A percentile compares a stretch with the other conserved stretches of the same genome.
phyloP scores from a whole-genome alignment of 2,329 filamentous ascomycete genomes.

The Lasiodiplodia theobromae region DNA sequence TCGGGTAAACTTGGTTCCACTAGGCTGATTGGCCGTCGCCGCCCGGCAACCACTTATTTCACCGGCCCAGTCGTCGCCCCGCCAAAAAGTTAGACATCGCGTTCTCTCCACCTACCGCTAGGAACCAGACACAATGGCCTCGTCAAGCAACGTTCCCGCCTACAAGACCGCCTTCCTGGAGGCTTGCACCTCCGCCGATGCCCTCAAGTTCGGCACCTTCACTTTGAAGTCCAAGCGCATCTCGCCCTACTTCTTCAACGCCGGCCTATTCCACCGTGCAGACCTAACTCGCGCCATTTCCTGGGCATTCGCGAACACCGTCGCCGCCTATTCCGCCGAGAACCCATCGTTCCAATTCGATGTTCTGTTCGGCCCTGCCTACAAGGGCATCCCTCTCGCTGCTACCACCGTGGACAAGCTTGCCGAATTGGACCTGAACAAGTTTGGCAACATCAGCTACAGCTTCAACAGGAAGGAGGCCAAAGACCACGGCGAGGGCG shows the following conservation, averaged over 20 bases:
- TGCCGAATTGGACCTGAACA: constrained; percentile 68
- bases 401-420: constrained; percentile 79
- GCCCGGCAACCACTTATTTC: constrained; percentile 7
- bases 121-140: constrained; percentile 22
- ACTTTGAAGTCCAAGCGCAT: constrained; percentile 89
- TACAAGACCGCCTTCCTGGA: constrained; percentile 74
- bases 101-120: neutral
- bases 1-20: constrained; percentile 28
- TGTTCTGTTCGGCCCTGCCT: constrained; percentile 90
- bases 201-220: constrained; percentile 83
- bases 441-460: constrained; percentile 77
- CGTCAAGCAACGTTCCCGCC: constrained; percentile 36
- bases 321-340: constrained; percentile 54
- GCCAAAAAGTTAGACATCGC: constrained; percentile 23
- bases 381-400: constrained; percentile 96
- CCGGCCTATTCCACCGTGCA: constrained; percentile 85
- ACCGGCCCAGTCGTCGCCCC: neutral
- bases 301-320: constrained; percentile 76
- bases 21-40: neutral
- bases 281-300: constrained; percentile 79
- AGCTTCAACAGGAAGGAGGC: constrained; percentile 95
- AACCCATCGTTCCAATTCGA: constrained; percentile 69
- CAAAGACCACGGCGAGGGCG: constrained; percentile 95
- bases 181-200: constrained; percentile 69
- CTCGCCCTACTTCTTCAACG: constrained; percentile 98